Base-by-base conservation (phyloP, 2,329 filamentous ascomycete genomes). In the Aciculosporium take region DNA sequence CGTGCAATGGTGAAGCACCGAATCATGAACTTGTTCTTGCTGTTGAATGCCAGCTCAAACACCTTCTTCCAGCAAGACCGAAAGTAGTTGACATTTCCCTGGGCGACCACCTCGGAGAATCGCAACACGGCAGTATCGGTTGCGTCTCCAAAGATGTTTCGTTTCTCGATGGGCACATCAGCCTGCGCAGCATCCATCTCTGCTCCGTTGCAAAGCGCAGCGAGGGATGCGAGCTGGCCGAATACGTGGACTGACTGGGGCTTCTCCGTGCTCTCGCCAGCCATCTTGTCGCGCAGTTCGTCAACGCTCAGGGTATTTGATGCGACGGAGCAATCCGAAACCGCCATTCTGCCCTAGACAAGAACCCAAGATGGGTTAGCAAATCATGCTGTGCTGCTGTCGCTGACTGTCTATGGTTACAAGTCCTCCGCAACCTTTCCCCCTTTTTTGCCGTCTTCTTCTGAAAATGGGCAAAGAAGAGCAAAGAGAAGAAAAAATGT, bases 1-100 rank as follows among this genome's bases (percentile, higher is more conserved):
- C 61, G 54, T 2, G 57, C 59, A 30, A 70, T 49, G 2, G 65
- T 65, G 37, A 80, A 72, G 0, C 78, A 70, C 27, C 75, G 69
- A 41, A 87, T 72, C 76, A 86, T 87, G 55, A 78, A 87, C 59
- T 88, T 88, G 62, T 86, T 87, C 65, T 84, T 84, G 61, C 79
- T 84, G 62, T 87, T 87, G 58, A 88, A 88, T 0, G 79, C 74
- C 23, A 84, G 64, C 41, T 81, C 76, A 49, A 77, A 86, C 2
- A 72, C 69, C 40, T 72, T 77, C 39, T 71, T 70, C 79, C 80
- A 86, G 47, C 69, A 65, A 12, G 67, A 65, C 7, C 77, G 71
- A 5, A 81, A 61, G 39, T 80, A 70, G 0, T 68, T 59, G 0
- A 84, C 74, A 0, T 73, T 63, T 0, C 72, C 72, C 0, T 49